Percentiles rank a stretch among this genome's conserved stretches.
Evolutionary conservation across 225 moss, liverwort and hornwort species (phyloP).

Genomic region (Thuidium tamariscinum): DNA sequence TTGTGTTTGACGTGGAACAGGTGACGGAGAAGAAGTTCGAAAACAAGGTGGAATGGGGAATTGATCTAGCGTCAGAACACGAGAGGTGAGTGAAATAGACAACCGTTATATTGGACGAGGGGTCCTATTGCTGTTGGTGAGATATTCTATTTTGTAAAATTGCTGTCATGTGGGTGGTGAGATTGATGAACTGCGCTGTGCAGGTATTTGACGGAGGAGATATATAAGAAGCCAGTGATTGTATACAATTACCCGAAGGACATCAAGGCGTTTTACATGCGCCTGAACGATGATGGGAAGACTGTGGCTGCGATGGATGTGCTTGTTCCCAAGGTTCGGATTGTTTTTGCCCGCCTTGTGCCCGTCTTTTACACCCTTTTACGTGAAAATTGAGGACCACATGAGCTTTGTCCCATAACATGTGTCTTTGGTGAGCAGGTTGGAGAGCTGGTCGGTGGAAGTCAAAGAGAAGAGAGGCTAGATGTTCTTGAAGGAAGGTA

Average conservation of each 20-base stretch:
- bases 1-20: conserved; percentile 14
- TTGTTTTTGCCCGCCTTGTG: neutral
- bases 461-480: conserved; percentile 90
- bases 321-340: conserved; percentile 70
- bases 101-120: neutral
- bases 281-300: conserved; percentile 79
- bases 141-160: neutral
- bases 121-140: neutral
- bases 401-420: neutral
- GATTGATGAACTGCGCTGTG: neutral
- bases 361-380: neutral
- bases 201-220: conserved; percentile 89
- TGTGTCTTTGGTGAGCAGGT: conserved; percentile 23
- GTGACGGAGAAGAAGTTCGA: conserved; percentile 86
- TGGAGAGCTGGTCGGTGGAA: conserved; percentile 93
- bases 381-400: neutral
- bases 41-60: conserved; percentile 94
- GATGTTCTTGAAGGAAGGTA: conserved; percentile 77
- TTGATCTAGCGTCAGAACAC: conserved; percentile 89
- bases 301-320: conserved; percentile 99
- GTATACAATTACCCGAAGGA: conserved; percentile 99
- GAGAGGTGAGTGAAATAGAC: conserved; percentile 43
- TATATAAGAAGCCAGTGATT: conserved; percentile 80
- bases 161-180: neutral
- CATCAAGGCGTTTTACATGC: conserved; percentile 96